These are phyloP conservation scores for Coccinonectria pachysandricola DNA, from an alignment of 2,329 filamentous ascomycete genomes.

Conservation along the genomic window DNA sequence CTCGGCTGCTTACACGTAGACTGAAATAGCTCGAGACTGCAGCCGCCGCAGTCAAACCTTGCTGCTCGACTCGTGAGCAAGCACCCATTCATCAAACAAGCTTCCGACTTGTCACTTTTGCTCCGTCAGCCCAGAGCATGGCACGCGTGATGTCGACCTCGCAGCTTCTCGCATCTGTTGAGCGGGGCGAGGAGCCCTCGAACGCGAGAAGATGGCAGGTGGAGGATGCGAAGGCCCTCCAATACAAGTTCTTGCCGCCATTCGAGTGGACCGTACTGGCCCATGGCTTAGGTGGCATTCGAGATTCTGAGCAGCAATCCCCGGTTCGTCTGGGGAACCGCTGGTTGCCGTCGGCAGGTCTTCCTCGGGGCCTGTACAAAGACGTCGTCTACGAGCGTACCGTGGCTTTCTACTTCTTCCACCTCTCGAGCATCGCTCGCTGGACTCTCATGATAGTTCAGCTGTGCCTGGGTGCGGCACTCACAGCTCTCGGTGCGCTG, in stretches of 20 bases:
- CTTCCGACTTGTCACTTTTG: no score
- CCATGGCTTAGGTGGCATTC: constrained; percentile 35
- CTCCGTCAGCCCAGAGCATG: no score
- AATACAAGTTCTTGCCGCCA: constrained; percentile 31
- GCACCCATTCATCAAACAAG: no score
- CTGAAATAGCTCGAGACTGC: no score
- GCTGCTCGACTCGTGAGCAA: no score
- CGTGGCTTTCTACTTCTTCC: constrained; percentile 35
- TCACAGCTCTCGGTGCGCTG: constrained; percentile 40
- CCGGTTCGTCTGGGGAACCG: constrained; percentile 32
- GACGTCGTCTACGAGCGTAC: constrained; percentile 35
- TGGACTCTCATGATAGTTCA: constrained; percentile 40
- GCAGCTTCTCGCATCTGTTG: not conserved
- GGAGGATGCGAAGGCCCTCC: constrained; percentile 1
- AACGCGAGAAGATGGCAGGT: not conserved
- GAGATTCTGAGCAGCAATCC: constrained; percentile 32
- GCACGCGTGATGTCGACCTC: no score
- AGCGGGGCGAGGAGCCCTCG: not conserved
- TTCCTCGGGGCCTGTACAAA: constrained; percentile 38
- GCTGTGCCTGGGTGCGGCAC: constrained; percentile 35
- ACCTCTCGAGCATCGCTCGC: constrained; percentile 30
- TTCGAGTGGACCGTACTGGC: constrained; percentile 38
- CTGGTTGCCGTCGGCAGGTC: constrained; percentile 36
- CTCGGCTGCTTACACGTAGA: no score
- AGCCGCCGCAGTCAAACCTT: no score